These are phyloP conservation scores for Wallemia hederae DNA, from an alignment of 1,284 basidiomycete genomes.

Conservation along the genomic window DNA sequence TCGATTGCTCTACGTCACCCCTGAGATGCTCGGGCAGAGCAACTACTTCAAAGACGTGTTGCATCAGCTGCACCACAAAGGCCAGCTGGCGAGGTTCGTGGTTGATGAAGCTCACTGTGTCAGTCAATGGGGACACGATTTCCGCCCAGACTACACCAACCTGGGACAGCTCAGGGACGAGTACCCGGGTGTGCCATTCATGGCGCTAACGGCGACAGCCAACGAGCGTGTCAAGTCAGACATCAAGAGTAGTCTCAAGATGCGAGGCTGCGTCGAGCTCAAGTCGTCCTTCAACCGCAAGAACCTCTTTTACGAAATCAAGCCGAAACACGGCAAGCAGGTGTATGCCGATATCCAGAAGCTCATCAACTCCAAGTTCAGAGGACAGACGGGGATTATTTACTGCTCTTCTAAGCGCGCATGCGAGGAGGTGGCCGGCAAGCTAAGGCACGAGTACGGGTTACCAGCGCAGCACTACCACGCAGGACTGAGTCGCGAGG, in stretches of 20 bases:
- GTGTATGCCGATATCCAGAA: conserved; percentile 34
- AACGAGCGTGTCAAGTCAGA: conserved; percentile 46
- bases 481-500: conserved; percentile 36
- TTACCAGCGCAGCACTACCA: conserved; percentile 59
- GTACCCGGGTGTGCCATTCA: conserved; percentile 59
- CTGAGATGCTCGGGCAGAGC: conserved; percentile 52
- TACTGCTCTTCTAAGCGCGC: conserved; percentile 44
- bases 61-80: conserved; percentile 24
- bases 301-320: conserved; percentile 60
- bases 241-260: conserved; percentile 39
- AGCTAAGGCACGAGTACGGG: conserved; percentile 26
- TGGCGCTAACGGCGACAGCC: conserved; percentile 88
- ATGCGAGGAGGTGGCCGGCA: conserved; percentile 50
- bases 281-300: conserved; percentile 72
- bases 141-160: conserved; percentile 18
- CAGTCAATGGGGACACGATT: conserved; percentile 21
- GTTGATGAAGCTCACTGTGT: conserved; percentile 93
- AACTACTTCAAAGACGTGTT: conserved; percentile 29
- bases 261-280: conserved; percentile 30
- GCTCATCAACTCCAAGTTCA: conserved; percentile 35
- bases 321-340: conserved; percentile 26
- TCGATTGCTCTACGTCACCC: conserved; percentile 66
- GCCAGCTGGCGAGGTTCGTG: conserved; percentile 57
- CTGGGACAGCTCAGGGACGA: conserved; percentile 36
- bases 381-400: conserved; percentile 46